Base-by-base conservation (phyloP, 805 yeast genomes). In the Starmerella tilneyi region DNA sequence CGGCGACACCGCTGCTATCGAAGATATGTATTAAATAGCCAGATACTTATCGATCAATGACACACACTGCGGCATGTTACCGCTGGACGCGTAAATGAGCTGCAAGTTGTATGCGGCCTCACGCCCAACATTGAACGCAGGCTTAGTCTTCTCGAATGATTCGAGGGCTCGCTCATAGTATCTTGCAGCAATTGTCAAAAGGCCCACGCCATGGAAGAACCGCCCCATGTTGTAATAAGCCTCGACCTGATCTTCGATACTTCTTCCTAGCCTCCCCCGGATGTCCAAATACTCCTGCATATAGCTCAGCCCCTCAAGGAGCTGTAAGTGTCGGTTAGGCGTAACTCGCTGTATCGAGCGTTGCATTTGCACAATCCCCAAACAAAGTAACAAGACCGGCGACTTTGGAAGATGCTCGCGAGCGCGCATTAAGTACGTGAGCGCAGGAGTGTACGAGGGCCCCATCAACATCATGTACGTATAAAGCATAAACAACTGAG, bases 321-420 rank as follows among this genome's bases (percentile, higher is more conserved):
- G 69, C 58, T 88, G 96, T 47, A 82, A 70, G 57, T 89, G 96
- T 45, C 96, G 75, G 60, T 85, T 84, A 6, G 79, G 71, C 4
- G 94, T 80, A 47, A 84, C 76, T 50, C 98, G 71, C 63, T 92
- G 97, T 78, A 88, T 80, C 0, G 96, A 82, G 34, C 97, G 72
- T 56, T 89, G 96, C 20, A 88, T 67, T 63, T 86, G 88, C 0
- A 88, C 78, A 32, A 92, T 62, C 0, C 92, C 96, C 36, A 83
- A 67, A 29, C 81, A 63, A 22, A 92, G 68, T 49, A 84, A 72
- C 2, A 92, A 67, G 67, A 85, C 74, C 1, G 96, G 94, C 51
- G 89, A 95, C 33, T 75, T 64, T 35, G 79, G 79, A 45, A 75
- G 75, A 20, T 75, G 72, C 42, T 72, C 72, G 59, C 82, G 81